These are phyloP conservation scores for Kluyveromyces siamensis DNA, from an alignment of 805 yeast genomes.

Conservation along the genomic window DNA sequence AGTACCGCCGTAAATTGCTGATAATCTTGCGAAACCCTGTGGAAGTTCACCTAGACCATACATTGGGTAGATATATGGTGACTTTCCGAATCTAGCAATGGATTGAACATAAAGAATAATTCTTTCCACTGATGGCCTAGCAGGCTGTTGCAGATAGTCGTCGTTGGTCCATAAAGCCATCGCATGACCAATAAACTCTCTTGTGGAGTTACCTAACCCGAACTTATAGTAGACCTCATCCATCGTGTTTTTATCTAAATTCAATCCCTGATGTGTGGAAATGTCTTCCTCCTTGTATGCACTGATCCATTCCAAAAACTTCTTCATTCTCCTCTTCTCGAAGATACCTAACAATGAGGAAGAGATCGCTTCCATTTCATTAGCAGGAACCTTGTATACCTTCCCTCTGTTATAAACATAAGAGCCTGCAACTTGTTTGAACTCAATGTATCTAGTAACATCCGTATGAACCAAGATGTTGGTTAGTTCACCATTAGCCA, in stretches of 20 bases:
- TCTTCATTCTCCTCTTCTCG: constrained; percentile 92
- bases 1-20: constrained; percentile 97
- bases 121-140: constrained; percentile 85
- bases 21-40: constrained; percentile 95
- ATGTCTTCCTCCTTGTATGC: constrained; percentile 69
- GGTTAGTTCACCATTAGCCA: constrained; percentile 97
- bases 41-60: constrained; percentile 97
- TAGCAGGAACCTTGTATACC: constrained; percentile 92
- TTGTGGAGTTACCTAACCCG: constrained; percentile 86
- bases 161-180: constrained; percentile 97
- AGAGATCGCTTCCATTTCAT: constrained; percentile 80
- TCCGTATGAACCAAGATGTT: constrained; percentile 92
- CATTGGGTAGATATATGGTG: constrained; percentile 92
- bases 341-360: constrained; percentile 93
- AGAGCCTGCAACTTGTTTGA: constrained; percentile 93
- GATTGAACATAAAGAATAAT: constrained; percentile 78
- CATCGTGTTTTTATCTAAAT: constrained; percentile 84
- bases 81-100: constrained; percentile 90
- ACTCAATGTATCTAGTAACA: constrained; percentile 91
- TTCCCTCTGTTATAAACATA: constrained; percentile 82
- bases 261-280: constrained; percentile 76
- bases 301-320: constrained; percentile 81
- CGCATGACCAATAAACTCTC: constrained; percentile 95
- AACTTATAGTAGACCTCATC: constrained; percentile 81
- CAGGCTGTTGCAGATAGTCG: constrained; percentile 78